Evolutionary conservation across 441 rosid species (phyloP).

Genomic region (Viola pubescens): DNA sequence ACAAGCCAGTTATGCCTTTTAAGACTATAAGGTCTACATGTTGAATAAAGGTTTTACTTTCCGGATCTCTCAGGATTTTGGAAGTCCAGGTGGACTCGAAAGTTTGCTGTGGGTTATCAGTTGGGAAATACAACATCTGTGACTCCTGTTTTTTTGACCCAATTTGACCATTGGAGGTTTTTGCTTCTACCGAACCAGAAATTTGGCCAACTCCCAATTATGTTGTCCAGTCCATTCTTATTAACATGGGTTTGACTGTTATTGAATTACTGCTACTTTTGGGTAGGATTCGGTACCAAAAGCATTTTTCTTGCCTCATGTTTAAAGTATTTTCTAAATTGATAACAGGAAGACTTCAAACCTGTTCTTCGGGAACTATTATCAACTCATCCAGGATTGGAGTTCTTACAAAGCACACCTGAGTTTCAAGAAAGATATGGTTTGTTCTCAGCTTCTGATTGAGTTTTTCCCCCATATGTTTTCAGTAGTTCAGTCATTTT

Average conservation of each 20-base stretch:
- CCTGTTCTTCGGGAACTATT: constrained; percentile 75
- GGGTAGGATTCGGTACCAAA: background rate
- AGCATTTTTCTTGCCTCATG: background rate
- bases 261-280: background rate
- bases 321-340: constrained; percentile 19
- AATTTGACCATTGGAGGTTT: too few species aligned
- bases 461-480: background rate
- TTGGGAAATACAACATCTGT: too few species aligned
- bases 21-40: too few species aligned
- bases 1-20: too few species aligned
- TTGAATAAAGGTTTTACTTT: too few species aligned
- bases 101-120: too few species aligned
- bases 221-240: background rate
- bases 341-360: constrained; percentile 85
- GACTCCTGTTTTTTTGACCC: too few species aligned
- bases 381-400: constrained; percentile 97
- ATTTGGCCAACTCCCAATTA: too few species aligned
- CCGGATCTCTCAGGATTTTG: too few species aligned
- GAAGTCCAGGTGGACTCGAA: too few species aligned
- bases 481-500: background rate
- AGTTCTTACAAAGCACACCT: constrained; percentile 89
- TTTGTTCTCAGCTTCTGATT: constrained; percentile 25
- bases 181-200: too few species aligned
- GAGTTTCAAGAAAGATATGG: constrained; percentile 99
- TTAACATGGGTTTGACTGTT: background rate